phyloP scores from a whole-genome alignment of 495 filamentous ascomycete genomes.

The Lophiotrema nucula region DNA sequence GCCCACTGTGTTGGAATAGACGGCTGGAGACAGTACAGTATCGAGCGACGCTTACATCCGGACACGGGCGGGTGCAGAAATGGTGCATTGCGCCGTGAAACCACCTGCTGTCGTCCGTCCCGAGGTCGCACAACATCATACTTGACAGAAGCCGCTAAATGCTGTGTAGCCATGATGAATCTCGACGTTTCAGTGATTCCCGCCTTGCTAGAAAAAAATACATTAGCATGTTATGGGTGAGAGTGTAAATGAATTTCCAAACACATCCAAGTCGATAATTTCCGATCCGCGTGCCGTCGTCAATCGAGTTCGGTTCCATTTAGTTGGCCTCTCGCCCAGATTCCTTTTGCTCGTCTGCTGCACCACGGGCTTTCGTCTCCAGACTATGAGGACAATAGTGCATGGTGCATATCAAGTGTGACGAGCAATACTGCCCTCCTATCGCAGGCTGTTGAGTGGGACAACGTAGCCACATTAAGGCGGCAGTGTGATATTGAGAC shows the following conservation, averaged over 20 bases:
- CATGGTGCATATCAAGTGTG: no score
- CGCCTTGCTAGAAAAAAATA: no score
- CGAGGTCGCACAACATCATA: no score
- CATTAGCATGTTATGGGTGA: no score
- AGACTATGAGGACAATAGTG: neutral
- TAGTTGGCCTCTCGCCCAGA: neutral
- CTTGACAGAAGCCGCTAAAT: no score
- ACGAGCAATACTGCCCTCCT: no score
- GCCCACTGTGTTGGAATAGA: slow-evolving; percentile 7
- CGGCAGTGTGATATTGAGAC: no score
- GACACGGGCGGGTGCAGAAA: neutral
- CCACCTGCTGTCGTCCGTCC: neutral
- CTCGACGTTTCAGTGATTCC: no score
- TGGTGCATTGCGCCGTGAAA: neutral
- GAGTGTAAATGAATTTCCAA: no score
- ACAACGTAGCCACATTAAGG: no score
- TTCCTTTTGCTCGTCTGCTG: slow-evolving; percentile 1
- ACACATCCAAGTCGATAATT: neutral
- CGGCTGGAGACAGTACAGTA: neutral
- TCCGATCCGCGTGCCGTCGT: neutral
- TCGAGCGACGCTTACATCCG: neutral
- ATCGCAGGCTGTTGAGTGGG: no score
- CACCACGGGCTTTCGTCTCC: slow-evolving; percentile 15
- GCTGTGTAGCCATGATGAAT: no score
- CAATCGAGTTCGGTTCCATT: slow-evolving; percentile 7